A percentile compares a stretch with the other conserved stretches of the same genome.
phyloP scores from a whole-genome alignment of 139 green algal genomes.

The Asterochloris sp. region DNA sequence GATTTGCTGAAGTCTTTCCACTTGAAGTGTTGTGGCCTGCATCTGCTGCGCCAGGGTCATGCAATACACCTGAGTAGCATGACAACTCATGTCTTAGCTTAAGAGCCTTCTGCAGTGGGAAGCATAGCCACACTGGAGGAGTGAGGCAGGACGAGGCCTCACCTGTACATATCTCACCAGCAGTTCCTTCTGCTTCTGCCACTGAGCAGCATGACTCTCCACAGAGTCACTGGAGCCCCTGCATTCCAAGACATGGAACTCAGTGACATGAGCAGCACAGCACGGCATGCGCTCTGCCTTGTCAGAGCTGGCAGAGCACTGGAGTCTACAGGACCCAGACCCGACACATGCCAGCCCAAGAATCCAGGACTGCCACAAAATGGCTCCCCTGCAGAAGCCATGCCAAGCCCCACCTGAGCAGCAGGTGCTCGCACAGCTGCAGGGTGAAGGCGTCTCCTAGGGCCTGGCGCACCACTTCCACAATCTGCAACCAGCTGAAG shows the following conservation, averaged over 20 bases:
- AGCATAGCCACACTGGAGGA: background rate
- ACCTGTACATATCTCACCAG: constrained; percentile 33
- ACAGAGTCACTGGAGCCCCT: background rate
- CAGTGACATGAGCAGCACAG: no score
- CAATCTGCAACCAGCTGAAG: constrained; percentile 30
- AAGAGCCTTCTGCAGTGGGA: no score
- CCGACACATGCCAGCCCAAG: no score
- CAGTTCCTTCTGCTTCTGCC: constrained; percentile 20
- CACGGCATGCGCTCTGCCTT: background rate
- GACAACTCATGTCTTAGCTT: no score
- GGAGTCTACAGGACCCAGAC: no score
- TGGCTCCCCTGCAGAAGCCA: background rate
- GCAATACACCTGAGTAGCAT: no score
- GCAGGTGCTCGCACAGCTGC: constrained; percentile 37
- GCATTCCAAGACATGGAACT: background rate
- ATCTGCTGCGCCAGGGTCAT: no score
- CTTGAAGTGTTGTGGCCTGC: no score
- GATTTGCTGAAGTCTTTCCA: no score
- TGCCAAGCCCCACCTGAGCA: constrained; percentile 11
- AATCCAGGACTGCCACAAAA: no score
- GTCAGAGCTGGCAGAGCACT: background rate
- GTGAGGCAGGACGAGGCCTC: background rate
- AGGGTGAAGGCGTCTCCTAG: constrained; percentile 23
- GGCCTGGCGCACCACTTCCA: constrained; percentile 34
- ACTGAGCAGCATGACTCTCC: background rate